Percentiles rank a stretch among this genome's conserved stretches.
phyloP scores from a whole-genome alignment of 2,329 filamentous ascomycete genomes.

The Huntiella abstrusa region DNA sequence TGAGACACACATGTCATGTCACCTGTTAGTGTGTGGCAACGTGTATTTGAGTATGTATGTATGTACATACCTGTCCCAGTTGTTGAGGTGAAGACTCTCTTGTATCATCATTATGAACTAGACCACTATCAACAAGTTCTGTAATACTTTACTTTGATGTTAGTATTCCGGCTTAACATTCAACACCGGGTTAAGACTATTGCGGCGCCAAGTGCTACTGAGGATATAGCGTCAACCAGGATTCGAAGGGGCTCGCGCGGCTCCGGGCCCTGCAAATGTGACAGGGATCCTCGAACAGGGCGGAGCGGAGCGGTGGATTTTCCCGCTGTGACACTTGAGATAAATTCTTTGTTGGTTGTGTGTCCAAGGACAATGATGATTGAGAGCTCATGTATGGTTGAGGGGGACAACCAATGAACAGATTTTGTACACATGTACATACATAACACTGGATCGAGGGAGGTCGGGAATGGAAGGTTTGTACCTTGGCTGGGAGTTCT shows the following conservation, averaged over 20 bases:
- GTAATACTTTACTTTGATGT: background rate
- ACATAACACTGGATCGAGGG: background rate
- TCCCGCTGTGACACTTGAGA: background rate
- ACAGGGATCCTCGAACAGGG: background rate
- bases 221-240: background rate
- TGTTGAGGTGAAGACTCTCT: background rate
- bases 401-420: no score
- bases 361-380: no score
- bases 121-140: background rate
- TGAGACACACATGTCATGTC: no score
- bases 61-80: background rate
- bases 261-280: background rate
- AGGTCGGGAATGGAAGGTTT: background rate
- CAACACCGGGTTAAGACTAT: background rate
- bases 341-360: no score
- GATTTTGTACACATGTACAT: no score
- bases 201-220: background rate
- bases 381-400: no score
- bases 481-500: no score
- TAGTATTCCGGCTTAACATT: background rate
- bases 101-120: background rate
- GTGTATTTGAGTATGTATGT: background rate
- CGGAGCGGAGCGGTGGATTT: conserved; percentile 4
- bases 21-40: background rate
- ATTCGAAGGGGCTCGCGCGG: background rate